Conservation (phyloP, 495 filamentous ascomycete species). For the Usnea hakonensis region DNA sequence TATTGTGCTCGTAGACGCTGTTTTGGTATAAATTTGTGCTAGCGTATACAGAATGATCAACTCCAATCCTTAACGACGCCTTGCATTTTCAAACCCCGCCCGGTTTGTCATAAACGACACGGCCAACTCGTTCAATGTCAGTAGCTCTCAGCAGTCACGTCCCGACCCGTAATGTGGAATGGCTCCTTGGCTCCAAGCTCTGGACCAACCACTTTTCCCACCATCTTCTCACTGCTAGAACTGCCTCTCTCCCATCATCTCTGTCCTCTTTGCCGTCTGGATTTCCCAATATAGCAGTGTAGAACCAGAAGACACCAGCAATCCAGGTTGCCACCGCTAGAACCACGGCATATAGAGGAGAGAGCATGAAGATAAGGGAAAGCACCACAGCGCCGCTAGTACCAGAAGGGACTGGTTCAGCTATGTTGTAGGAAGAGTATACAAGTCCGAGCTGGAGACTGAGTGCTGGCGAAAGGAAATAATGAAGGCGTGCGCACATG, state of each 20-base stretch:
- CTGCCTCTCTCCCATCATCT: conserved; percentile 54
- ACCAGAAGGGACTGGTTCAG: conserved; percentile 26
- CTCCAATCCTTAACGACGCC: too few relatives aligned
- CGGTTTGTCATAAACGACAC: too few relatives aligned
- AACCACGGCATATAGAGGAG: conserved; percentile 46
- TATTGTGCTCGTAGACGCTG: not conserved
- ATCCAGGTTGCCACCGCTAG: conserved; percentile 52
- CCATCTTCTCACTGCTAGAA: conserved; percentile 52
- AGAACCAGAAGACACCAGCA: conserved; percentile 57
- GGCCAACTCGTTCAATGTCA: not conserved
- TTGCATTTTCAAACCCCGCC: not conserved
- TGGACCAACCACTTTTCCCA: conserved; percentile 53
- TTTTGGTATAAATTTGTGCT: too few relatives aligned
- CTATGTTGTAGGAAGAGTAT: conserved; percentile 29
- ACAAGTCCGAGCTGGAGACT: conserved; percentile 37
- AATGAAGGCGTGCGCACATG: conserved; percentile 34
- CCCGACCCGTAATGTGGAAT: not conserved
- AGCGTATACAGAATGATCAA: too few relatives aligned
- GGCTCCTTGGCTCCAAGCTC: conserved; percentile 16
- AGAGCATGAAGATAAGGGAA: conserved; percentile 43
- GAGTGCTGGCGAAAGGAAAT: conserved; percentile 37
- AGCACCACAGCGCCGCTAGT: conserved; percentile 29
- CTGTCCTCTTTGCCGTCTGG: conserved; percentile 54
- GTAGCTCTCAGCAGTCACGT: not conserved
- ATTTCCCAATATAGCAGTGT: conserved; percentile 51